A percentile compares a stretch with the other conserved stretches of the same genome.
Evolutionary conservation across 2,329 filamentous ascomycete genomes (phyloP).

Genomic region (Fusarium pseudograminearum): DNA sequence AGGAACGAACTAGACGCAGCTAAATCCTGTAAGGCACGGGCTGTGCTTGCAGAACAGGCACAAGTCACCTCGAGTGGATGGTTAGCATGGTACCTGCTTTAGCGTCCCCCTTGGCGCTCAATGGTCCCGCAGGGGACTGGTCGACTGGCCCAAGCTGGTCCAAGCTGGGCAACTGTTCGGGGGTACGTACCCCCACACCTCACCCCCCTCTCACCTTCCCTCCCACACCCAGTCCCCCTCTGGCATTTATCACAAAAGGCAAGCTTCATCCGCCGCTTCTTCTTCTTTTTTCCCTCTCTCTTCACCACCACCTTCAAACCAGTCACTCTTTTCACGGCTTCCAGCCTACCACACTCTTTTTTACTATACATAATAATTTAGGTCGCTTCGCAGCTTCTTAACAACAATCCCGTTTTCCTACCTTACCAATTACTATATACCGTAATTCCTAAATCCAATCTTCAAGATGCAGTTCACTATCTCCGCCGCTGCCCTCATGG

Average conservation of each 20-base stretch:
- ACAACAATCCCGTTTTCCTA: slow-evolving; percentile 33
- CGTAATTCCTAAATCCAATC: slow-evolving; percentile 43
- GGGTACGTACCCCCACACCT: slow-evolving; percentile 35
- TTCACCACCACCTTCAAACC: slow-evolving; percentile 46
- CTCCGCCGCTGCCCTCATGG: slow-evolving; percentile 62
- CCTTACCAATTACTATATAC: slow-evolving; percentile 34
- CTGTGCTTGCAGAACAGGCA: slow-evolving; percentile 6
- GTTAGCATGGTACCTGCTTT: slow-evolving; percentile 41
- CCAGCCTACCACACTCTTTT: slow-evolving; percentile 52
- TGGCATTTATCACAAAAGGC: slow-evolving; percentile 46
- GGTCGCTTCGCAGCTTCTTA: slow-evolving; percentile 35
- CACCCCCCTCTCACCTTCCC: slow-evolving; percentile 12
- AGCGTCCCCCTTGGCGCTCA: slow-evolving; percentile 38
- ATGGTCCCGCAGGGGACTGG: slow-evolving; percentile 27
- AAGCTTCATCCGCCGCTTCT: slow-evolving; percentile 33
- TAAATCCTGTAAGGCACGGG: slow-evolving; percentile 18
- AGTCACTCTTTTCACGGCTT: slow-evolving; percentile 51
- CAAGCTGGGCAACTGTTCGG: slow-evolving; percentile 29
- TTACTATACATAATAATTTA: slow-evolving; percentile 38
- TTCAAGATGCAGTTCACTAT: slow-evolving; percentile 68
- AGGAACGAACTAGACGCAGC: slow-evolving; percentile 31
- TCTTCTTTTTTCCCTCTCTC: slow-evolving; percentile 32
- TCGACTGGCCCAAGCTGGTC: neutral
- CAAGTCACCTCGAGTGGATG: slow-evolving; percentile 13
- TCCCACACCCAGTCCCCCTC: slow-evolving; percentile 30